Evolutionary conservation across 352 stramenopile species (phyloP).

Genomic region (Globisporangium radiosum): DNA sequence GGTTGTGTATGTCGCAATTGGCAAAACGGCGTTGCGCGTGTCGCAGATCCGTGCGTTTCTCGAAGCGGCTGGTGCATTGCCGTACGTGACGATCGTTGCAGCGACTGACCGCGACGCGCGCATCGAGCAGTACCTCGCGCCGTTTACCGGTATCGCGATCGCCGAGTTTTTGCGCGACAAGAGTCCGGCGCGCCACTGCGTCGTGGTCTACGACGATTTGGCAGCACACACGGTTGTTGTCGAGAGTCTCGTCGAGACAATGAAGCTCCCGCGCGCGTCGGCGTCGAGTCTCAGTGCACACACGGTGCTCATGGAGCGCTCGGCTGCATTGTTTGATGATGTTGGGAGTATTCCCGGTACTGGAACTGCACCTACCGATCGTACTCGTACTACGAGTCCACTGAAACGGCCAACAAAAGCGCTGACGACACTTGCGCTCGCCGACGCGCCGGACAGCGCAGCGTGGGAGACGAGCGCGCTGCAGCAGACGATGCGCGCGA

Average conservation of each 20-base stretch:
- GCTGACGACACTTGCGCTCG: constrained; percentile 62
- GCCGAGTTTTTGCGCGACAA: constrained; percentile 63
- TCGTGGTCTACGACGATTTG: constrained; percentile 80
- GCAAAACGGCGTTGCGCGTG: constrained; percentile 50
- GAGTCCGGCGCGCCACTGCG: constrained; percentile 29
- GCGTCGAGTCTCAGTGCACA: constrained; percentile 64
- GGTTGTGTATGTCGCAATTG: constrained; percentile 71
- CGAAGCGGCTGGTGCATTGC: constrained; percentile 28
- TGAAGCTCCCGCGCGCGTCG: constrained; percentile 52
- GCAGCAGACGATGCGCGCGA: constrained; percentile 53
- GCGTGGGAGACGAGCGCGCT: constrained; percentile 45
- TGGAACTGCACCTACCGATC: no score
- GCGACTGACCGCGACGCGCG: constrained; percentile 57
- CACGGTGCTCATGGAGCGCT: constrained; percentile 72
- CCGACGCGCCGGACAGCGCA: constrained; percentile 47
- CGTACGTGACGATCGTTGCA: constrained; percentile 62
- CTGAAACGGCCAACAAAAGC: constrained; percentile 18
- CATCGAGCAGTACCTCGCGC: constrained; percentile 74
- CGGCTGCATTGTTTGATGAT: constrained; percentile 46
- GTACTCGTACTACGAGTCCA: no score
- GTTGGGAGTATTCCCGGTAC: neutral
- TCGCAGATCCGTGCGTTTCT: constrained; percentile 62
- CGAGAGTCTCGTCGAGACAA: constrained; percentile 64
- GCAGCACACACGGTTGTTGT: constrained; percentile 66
- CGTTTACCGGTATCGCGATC: constrained; percentile 71